Base-by-base conservation (phyloP, 345 rosid genomes). In the Citrus glauca region DNA sequence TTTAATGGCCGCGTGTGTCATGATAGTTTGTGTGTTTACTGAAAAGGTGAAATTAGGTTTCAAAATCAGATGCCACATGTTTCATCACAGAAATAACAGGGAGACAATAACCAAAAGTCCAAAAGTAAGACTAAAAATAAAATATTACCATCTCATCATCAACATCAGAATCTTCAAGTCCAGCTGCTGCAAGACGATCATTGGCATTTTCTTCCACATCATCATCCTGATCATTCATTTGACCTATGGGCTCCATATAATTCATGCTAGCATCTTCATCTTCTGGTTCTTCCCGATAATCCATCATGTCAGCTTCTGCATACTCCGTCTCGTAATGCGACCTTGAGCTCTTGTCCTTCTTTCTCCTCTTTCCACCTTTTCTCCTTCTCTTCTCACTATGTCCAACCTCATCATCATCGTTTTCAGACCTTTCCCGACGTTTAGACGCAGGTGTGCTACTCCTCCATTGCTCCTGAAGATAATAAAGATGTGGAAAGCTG, bases 381-480 rank as follows among this genome's bases (percentile, higher is more conserved):
- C 91, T 94, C 79, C 93, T 89, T 86, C 89, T 88, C 88, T 88
- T 89, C 87, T 94, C 99, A 81, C 93, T 82, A 8, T 89, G 93
- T 75, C 93, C 94, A 79, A 89, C 93, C 65, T 91, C 98, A 56
- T 91, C 98, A 40, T 92, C 97, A 76, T 89, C 94, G 38, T 88
- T 84, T 62, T 92, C 99, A 32, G 83, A 77, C 78, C 97, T 91
- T 19, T 96, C 98, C 89, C 87, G 91, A 42, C 98, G 85, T 87
- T 90, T 96, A 57, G 97, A 90, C 77, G 83, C 89, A 84, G 85
- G 83, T 71, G 85, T 81, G 81, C 83, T 87, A 82, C 88, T 93
- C 89, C 90, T 96, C 99, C 99, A 94, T 90, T 92, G 98, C 86
- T 96, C 99, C 98, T 94, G 84, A 27, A 72, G 76, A 74, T 35